Conservation (phyloP, 495 filamentous ascomycete species). For the Penicillium dipodomyicola region DNA sequence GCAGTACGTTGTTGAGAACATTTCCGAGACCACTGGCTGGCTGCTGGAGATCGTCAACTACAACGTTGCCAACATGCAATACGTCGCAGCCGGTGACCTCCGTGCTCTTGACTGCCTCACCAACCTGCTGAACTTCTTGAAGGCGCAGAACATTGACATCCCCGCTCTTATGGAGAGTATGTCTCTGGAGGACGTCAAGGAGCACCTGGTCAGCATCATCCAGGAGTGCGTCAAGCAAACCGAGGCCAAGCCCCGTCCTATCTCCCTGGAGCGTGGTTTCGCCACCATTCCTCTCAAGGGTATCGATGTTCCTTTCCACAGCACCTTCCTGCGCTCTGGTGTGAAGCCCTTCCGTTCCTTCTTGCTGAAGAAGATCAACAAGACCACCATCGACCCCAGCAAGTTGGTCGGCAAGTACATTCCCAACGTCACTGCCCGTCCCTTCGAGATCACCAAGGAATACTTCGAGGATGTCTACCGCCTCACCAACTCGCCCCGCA, state of each 20-base stretch:
- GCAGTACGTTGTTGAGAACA: slow-evolving; percentile 91
- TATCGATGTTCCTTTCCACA: slow-evolving; percentile 99
- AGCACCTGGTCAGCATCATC: slow-evolving; percentile 81
- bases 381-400: slow-evolving; percentile 92
- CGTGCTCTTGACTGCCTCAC: slow-evolving; percentile 93
- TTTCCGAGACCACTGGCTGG: slow-evolving; percentile 90
- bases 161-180: slow-evolving; percentile 83
- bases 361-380: slow-evolving; percentile 98
- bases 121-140: slow-evolving; percentile 88
- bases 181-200: slow-evolving; percentile 79
- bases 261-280: slow-evolving; percentile 88
- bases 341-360: slow-evolving; percentile 98
- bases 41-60: slow-evolving; percentile 98
- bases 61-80: slow-evolving; percentile 98
- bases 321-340: slow-evolving; percentile 92
- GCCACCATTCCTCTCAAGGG: slow-evolving; percentile 95
- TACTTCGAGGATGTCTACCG: slow-evolving; percentile 98
- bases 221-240: slow-evolving; percentile 80
- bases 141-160: slow-evolving; percentile 94
- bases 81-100: slow-evolving; percentile 95
- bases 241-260: slow-evolving; percentile 78
- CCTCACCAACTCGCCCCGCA: slow-evolving; percentile 88
- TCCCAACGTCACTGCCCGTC: slow-evolving; percentile 93
- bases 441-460: slow-evolving; percentile 94
- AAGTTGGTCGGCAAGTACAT: slow-evolving; percentile 99